These are phyloP conservation scores for Stachybotrys echinatus DNA, from an alignment of 2,329 filamentous ascomycete species.

Conservation along the genomic window DNA sequence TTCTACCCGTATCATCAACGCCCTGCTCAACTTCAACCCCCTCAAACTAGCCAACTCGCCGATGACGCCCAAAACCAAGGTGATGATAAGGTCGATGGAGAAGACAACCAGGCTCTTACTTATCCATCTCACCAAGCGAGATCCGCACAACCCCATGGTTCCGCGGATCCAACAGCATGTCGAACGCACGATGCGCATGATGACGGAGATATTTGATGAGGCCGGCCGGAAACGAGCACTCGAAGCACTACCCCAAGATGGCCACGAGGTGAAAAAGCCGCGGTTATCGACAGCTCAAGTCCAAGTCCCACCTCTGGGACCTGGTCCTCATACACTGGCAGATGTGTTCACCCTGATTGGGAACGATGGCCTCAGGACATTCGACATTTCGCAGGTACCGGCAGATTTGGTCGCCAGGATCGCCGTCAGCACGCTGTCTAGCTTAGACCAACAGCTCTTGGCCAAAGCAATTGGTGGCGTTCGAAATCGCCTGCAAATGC, in stretches of 20 bases:
- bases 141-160: slow-evolving; percentile 70
- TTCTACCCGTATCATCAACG: slow-evolving; percentile 78
- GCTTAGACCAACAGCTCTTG: slow-evolving; percentile 63
- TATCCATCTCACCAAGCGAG: slow-evolving; percentile 79
- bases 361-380: slow-evolving; percentile 67
- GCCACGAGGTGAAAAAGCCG: slow-evolving; percentile 78
- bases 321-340: slow-evolving; percentile 72
- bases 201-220: slow-evolving; percentile 76
- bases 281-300: slow-evolving; percentile 46
- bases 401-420: slow-evolving; percentile 73
- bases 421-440: slow-evolving; percentile 70
- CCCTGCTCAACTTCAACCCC: slow-evolving; percentile 87
- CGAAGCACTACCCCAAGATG: slow-evolving; percentile 65
- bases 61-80: slow-evolving; percentile 71
- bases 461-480: slow-evolving; percentile 67
- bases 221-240: slow-evolving; percentile 70
- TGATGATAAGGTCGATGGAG: slow-evolving; percentile 90
- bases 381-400: slow-evolving; percentile 79
- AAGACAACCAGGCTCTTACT: slow-evolving; percentile 83
- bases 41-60: slow-evolving; percentile 72
- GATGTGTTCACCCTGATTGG: slow-evolving; percentile 80
- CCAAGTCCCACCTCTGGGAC: slow-evolving; percentile 64
- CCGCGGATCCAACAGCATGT: slow-evolving; percentile 82
- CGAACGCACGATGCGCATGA: slow-evolving; percentile 73
- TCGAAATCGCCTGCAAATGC: slow-evolving; percentile 40